Conservation (phyloP, 257 asterid species). For the Nicotiana paniculata region DNA sequence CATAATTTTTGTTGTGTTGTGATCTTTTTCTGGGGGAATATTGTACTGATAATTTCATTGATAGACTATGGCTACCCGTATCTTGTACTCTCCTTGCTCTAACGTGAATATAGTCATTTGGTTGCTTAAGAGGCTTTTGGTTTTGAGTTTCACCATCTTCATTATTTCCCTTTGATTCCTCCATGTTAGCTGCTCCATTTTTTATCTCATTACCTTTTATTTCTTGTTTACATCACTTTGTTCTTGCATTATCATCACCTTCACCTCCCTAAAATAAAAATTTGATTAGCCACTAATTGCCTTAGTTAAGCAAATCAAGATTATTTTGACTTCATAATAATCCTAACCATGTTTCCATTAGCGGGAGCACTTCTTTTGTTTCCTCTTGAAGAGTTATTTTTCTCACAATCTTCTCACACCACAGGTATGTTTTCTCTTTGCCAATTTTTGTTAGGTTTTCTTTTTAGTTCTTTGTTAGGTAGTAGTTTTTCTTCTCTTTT, state of each 20-base stretch:
- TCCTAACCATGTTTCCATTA: slow-evolving; percentile 29
- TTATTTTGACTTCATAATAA: background rate
- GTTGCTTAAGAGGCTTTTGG: slow-evolving; percentile 64
- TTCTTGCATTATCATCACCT: slow-evolving; percentile 13
- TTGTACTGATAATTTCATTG: slow-evolving; percentile 1
- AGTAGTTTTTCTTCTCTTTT: no score
- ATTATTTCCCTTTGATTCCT: slow-evolving; percentile 22
- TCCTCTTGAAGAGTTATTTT: slow-evolving; percentile 33
- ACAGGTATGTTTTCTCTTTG: no score
- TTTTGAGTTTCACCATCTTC: slow-evolving; percentile 15
- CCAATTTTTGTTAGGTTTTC: no score
- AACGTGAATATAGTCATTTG: slow-evolving; percentile 90
- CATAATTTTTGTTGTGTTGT: no score
- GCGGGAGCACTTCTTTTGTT: slow-evolving; percentile 36
- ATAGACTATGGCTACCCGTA: slow-evolving; percentile 89
- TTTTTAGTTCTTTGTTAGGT: no score
- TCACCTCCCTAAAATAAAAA: slow-evolving; percentile 18
- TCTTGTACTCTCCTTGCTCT: slow-evolving; percentile 98
- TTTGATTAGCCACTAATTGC: background rate
- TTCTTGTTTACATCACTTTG: slow-evolving; percentile 23
- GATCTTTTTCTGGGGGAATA: no score
- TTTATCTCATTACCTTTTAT: slow-evolving; percentile 13
- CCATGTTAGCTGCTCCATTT: slow-evolving; percentile 7
- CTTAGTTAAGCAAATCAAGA: background rate
- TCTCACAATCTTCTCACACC: slow-evolving; percentile 8